Conservation (phyloP, 495 filamentous ascomycete genomes). For the Aspergillus hancockii region DNA sequence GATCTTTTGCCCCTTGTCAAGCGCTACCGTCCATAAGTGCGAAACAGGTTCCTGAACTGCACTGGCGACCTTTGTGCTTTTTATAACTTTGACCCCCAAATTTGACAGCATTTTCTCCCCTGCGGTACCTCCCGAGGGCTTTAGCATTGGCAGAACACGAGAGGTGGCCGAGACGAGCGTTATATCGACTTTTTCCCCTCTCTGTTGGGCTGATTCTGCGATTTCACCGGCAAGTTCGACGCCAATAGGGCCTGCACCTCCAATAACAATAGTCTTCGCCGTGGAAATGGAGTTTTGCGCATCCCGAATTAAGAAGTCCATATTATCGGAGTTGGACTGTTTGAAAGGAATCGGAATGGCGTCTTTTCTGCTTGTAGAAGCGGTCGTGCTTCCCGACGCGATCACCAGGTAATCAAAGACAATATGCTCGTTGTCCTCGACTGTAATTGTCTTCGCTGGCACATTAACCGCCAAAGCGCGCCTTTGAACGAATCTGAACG, state of each 20-base stretch:
- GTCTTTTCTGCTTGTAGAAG: slow-evolving; percentile 38
- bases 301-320: slow-evolving; percentile 38
- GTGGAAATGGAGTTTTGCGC: slow-evolving; percentile 46
- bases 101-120: slow-evolving; percentile 30
- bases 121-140: slow-evolving; percentile 23
- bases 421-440: slow-evolving; percentile 36
- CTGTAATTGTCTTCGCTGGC: slow-evolving; percentile 40
- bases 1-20: slow-evolving; percentile 44
- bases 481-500: slow-evolving; percentile 60
- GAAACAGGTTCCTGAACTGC: slow-evolving; percentile 13
- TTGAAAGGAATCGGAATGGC: slow-evolving; percentile 56
- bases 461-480: slow-evolving; percentile 52
- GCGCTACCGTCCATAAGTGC: slow-evolving; percentile 32
- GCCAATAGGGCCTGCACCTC: slow-evolving; percentile 68
- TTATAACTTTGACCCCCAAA: slow-evolving; percentile 23
- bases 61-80: slow-evolving; percentile 22
- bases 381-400: slow-evolving; percentile 50
- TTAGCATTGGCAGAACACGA: slow-evolving; percentile 36
- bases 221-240: slow-evolving; percentile 65
- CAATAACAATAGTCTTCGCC: slow-evolving; percentile 63
- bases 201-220: slow-evolving; percentile 46
- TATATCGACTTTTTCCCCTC: slow-evolving; percentile 42
- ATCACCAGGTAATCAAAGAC: slow-evolving; percentile 58
- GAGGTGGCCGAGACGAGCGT: slow-evolving; percentile 45
- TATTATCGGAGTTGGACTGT: slow-evolving; percentile 39